Evolutionary conservation across 495 filamentous ascomycete genomes (phyloP).

Genomic region (Viridothelium virens): DNA sequence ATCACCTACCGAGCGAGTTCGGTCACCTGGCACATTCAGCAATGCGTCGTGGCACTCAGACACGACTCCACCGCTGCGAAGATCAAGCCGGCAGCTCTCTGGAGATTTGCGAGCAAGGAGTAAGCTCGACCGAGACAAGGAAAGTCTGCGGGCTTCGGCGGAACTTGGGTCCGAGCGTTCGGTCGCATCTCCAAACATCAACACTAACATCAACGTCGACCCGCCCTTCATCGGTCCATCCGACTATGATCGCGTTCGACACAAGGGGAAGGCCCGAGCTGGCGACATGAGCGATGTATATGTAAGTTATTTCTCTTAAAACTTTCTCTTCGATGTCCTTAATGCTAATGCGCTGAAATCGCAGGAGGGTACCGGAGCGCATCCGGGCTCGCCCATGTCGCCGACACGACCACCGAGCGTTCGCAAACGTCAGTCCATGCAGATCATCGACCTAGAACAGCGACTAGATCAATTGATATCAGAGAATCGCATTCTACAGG

Average conservation of each 20-base stretch:
- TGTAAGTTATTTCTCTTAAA: slow-evolving; percentile 53
- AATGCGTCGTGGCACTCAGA: slow-evolving; percentile 4
- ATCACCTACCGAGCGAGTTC: not conserved
- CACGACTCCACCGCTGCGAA: slow-evolving; percentile 4
- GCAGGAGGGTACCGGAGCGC: slow-evolving; percentile 92
- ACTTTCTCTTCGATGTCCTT: not conserved
- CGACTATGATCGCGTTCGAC: slow-evolving; percentile 66
- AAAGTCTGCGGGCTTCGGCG: not conserved
- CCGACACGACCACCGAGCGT: slow-evolving; percentile 90
- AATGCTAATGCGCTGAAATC: slow-evolving; percentile 12
- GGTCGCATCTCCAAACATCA: slow-evolving; percentile 23
- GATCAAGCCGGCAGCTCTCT: slow-evolving; percentile 43
- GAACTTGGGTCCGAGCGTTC: not conserved
- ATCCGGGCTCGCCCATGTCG: slow-evolving; percentile 81
- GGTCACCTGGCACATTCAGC: slow-evolving; percentile 2
- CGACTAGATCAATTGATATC: slow-evolving; percentile 70
- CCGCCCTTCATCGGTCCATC: slow-evolving; percentile 49
- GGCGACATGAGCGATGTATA: slow-evolving; percentile 88
- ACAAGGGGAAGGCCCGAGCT: slow-evolving; percentile 76
- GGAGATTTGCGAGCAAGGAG: slow-evolving; percentile 72
- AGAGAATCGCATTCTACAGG: slow-evolving; percentile 69
- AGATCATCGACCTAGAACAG: slow-evolving; percentile 75
- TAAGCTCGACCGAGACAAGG: slow-evolving; percentile 32
- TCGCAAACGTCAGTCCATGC: slow-evolving; percentile 91
- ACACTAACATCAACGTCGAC: slow-evolving; percentile 23